These are phyloP conservation scores for Suhomyces coccinellae DNA, from an alignment of 1,139 yeast genomes.

Conservation along the genomic window DNA sequence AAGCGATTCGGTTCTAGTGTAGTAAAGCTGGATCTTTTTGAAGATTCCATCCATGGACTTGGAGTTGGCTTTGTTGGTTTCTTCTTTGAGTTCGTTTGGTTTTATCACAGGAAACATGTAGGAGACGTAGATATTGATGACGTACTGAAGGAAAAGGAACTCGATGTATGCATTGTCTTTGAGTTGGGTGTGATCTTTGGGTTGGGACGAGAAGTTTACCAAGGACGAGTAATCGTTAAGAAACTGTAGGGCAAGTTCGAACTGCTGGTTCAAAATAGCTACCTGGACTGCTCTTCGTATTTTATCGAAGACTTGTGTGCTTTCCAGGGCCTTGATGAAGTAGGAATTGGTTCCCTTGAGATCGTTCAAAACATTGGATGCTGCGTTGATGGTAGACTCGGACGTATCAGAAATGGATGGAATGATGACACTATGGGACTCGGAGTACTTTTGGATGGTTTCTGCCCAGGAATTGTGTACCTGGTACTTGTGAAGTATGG, in stretches of 20 bases:
- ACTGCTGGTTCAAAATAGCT: slow-evolving; percentile 22
- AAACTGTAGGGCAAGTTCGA: slow-evolving; percentile 21
- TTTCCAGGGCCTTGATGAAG: slow-evolving; percentile 9
- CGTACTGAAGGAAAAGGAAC: slow-evolving; percentile 27
- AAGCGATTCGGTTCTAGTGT: slow-evolving; percentile 24
- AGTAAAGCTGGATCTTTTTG: slow-evolving; percentile 24
- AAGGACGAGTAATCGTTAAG: slow-evolving; percentile 22
- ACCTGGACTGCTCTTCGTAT: slow-evolving; percentile 12
- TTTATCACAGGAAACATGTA: slow-evolving; percentile 22
- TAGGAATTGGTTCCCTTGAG: slow-evolving; percentile 5
- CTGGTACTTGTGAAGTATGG: neutral
- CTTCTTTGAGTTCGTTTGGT: neutral
- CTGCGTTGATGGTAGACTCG: neutral
- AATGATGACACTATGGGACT: neutral
- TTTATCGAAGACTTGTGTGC: slow-evolving; percentile 8
- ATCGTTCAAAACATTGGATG: slow-evolving; percentile 3
- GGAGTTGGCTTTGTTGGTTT: slow-evolving; percentile 2
- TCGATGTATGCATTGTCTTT: slow-evolving; percentile 27
- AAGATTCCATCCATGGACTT: slow-evolving; percentile 21
- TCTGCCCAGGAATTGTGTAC: slow-evolving; percentile 1
- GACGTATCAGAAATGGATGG: neutral
- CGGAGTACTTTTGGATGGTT: neutral
- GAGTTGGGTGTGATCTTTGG: slow-evolving; percentile 22
- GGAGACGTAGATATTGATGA: slow-evolving; percentile 21
- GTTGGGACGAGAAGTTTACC: slow-evolving; percentile 28